Conservation (phyloP, 2,329 filamentous ascomycete species). For the Clonostachys byssicola region DNA sequence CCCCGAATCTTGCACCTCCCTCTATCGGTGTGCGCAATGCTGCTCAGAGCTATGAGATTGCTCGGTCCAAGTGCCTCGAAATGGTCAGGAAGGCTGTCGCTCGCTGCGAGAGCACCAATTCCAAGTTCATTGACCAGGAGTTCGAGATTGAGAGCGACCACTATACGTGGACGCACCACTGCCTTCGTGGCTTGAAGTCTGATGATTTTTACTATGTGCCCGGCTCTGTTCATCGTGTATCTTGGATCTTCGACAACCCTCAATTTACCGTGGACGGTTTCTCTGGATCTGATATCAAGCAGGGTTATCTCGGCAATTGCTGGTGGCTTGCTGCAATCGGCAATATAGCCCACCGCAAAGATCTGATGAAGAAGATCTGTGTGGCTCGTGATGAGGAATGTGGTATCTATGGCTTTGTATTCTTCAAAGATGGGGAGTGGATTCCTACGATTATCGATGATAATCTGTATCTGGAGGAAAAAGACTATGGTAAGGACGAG, state of each 20-base stretch:
- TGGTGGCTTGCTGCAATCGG: conserved; percentile 70
- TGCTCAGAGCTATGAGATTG: conserved; percentile 33
- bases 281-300: conserved; percentile 34
- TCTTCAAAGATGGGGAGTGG: conserved; percentile 69
- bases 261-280: conserved; percentile 32
- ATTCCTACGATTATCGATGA: conserved; percentile 69
- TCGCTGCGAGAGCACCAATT: conserved; percentile 37
- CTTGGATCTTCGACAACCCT: conserved; percentile 35
- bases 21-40: conserved; percentile 20
- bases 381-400: conserved; percentile 63
- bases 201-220: conserved; percentile 8
- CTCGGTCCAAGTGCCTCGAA: conserved; percentile 31
- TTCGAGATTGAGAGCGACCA: conserved; percentile 36
- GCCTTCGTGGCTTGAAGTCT: conserved; percentile 9
- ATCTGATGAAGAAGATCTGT: conserved; percentile 63
- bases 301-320: conserved; percentile 59
- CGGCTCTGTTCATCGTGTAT: conserved; percentile 34
- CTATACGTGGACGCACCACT: conserved; percentile 24
- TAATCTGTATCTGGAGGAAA: conserved; percentile 35
- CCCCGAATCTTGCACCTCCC: conserved; percentile 6
- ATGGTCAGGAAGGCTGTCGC: conserved; percentile 30
- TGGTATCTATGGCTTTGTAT: conserved; percentile 72
- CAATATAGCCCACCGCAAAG: conserved; percentile 61
- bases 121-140: conserved; percentile 38
- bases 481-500: conserved; percentile 32